Evolutionary conservation across 2,329 filamentous ascomycete species (phyloP).

Genomic region (Plenodomus biglobosus): DNA sequence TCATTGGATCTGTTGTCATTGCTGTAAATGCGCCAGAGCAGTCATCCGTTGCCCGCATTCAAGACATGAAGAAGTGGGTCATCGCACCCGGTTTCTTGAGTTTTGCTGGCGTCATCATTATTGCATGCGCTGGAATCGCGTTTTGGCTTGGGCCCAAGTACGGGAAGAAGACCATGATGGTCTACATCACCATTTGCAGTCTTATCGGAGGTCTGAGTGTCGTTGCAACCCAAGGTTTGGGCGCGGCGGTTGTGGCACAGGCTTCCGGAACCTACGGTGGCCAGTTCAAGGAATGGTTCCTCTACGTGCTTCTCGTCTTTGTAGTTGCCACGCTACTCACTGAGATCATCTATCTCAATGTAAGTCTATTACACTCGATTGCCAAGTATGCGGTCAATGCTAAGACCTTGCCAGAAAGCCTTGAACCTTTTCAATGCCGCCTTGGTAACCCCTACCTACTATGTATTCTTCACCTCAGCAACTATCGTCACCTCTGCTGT

Average conservation of each 20-base stretch:
- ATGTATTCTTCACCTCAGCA: conserved; percentile 95
- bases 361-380: conserved; percentile 53
- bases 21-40: conserved; percentile 88
- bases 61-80: conserved; percentile 88
- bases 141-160: conserved; percentile 83
- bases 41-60: conserved; percentile 81
- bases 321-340: conserved; percentile 85
- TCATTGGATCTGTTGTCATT: conserved; percentile 89
- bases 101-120: conserved; percentile 80
- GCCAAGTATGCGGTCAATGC: conserved; percentile 2
- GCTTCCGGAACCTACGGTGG: conserved; percentile 66
- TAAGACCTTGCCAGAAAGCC: conserved; percentile 72
- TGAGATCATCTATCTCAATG: conserved; percentile 94
- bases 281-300: conserved; percentile 97
- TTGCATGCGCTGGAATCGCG: conserved; percentile 71
- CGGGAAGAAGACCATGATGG: conserved; percentile 95
- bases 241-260: conserved; percentile 87
- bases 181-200: conserved; percentile 95
- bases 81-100: conserved; percentile 82
- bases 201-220: conserved; percentile 92
- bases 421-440: conserved; percentile 96
- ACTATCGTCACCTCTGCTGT: conserved; percentile 94
- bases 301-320: conserved; percentile 89
- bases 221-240: conserved; percentile 89
- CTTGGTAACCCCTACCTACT: conserved; percentile 96